Base-by-base conservation (phyloP, 805 yeast genomes). In the Lachancea fermentati region DNA sequence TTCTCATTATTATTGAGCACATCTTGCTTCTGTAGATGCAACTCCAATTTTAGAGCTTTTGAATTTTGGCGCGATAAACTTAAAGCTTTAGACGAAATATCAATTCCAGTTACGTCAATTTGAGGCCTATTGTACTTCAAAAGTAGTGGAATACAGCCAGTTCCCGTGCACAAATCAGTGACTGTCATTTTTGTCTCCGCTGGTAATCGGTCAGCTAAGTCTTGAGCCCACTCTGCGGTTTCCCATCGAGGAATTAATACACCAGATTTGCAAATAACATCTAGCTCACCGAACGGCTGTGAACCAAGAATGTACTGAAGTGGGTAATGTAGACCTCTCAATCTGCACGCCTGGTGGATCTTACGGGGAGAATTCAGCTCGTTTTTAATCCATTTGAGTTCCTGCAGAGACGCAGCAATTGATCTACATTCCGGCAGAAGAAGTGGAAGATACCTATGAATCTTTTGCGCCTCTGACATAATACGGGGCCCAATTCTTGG, bases 231-330 rank as follows among this genome's bases (percentile, higher is more conserved):
- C 54, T 87, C 95, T 58, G 91, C 97, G 0, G 98, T 91, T 57
- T 91, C 98, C 83, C 91, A 80, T 36, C 98, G 64, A 0, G 98
- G 97, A 19, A 91, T 89, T 44, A 91, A 64, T 2, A 87, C 97
- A 0, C 78, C 78, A 1, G 65, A 66, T 19, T 60, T 52, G 52
- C 96, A 85, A 18, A 52, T 42, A 3, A 91, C 71, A 9, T 74
- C 76, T 36, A 91, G 55, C 1, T 58, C 53, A 0, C 93, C 95
- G 66, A 91, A 91, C 1, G 97, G 97, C 62, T 89, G 97, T 0
- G 78, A 63, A 0, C 93, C 88, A 7, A 91, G 64, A 8, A 91
- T 75, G 58, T 91, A 89, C 58, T 91, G 97, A 31, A 91, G 60
- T 0, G 98, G 97, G 6, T 71, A 75, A 4, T 69, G 66, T 9